A percentile compares a stretch with the other conserved stretches of the same genome.
phyloP scores from a whole-genome alignment of 148 eudicot species.

The Tetragonia tetragonoides region DNA sequence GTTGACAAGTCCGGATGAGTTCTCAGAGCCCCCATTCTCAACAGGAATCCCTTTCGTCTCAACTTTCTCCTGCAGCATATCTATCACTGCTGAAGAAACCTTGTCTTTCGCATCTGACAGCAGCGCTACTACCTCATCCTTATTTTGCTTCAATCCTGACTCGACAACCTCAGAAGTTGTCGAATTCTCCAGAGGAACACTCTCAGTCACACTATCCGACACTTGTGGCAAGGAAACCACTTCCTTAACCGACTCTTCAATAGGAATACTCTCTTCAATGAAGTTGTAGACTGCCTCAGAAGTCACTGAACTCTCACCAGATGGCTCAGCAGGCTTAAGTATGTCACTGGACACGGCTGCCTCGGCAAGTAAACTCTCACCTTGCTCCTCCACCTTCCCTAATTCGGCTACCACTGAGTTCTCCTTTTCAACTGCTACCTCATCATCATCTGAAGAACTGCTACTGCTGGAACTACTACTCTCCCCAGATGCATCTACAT shows the following conservation, averaged over 20 bases:
- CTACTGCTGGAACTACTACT: slow-evolving; percentile 26
- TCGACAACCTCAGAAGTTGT: slow-evolving; percentile 23
- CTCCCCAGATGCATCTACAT: slow-evolving; percentile 1
- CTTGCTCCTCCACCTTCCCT: slow-evolving; percentile 14
- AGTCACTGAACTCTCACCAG: slow-evolving; percentile 8
- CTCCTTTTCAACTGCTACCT: slow-evolving; percentile 31
- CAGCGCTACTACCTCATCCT: slow-evolving; percentile 17
- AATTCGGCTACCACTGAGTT: slow-evolving; percentile 9
- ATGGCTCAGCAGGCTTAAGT: slow-evolving; percentile 7
- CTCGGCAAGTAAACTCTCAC: not conserved
- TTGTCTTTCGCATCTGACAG: slow-evolving; percentile 27
- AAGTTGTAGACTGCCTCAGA: not conserved
- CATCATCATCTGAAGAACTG: slow-evolving; percentile 31
- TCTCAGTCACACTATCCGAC: slow-evolving; percentile 21
- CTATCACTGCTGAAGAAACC: slow-evolving; percentile 15
- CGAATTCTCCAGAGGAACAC: slow-evolving; percentile 25
- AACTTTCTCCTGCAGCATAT: slow-evolving; percentile 21
- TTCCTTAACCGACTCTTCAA: slow-evolving; percentile 51
- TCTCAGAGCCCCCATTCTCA: slow-evolving; percentile 12
- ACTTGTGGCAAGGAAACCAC: slow-evolving; percentile 30
- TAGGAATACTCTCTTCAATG: slow-evolving; percentile 31
- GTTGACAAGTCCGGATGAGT: slow-evolving; percentile 13
- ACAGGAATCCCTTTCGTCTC: slow-evolving; percentile 27
- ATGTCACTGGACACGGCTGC: not conserved
- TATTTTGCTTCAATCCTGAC: slow-evolving; percentile 28